Conservation (phyloP, 1,139 yeast genomes). For the Nakaseomyces kungkrabaensis region DNA sequence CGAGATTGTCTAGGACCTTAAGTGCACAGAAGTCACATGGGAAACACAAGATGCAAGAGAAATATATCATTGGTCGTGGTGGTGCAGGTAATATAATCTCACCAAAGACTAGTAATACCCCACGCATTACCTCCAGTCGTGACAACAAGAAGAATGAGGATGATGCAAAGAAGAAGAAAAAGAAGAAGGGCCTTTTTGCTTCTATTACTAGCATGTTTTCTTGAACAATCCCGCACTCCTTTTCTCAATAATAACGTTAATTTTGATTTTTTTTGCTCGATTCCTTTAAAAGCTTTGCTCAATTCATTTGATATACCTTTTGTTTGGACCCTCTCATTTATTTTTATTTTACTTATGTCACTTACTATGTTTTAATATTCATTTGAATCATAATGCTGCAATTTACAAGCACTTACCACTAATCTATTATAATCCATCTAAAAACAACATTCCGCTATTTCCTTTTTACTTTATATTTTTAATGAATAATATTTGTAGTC, state of each 20-base stretch:
- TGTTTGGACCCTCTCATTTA: not conserved
- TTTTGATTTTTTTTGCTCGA: not conserved
- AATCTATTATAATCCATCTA: no score
- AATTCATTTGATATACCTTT: not conserved
- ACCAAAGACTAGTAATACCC: constrained; percentile 25
- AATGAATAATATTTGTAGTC: not conserved
- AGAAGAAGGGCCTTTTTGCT: constrained; percentile 15
- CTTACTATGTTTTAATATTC: not conserved
- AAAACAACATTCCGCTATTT: no score
- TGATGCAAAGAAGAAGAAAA: constrained; percentile 6
- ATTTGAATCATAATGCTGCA: not conserved
- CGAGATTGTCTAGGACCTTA: not conserved
- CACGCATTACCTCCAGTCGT: not conserved
- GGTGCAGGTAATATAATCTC: constrained; percentile 36
- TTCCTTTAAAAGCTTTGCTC: no score
- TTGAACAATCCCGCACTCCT: not conserved
- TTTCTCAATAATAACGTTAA: no score
- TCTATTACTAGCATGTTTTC: constrained; percentile 8
- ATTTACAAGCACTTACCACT: no score
- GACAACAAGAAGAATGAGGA: constrained; percentile 10
- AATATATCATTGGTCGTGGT: constrained; percentile 27
- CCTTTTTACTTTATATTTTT: not conserved
- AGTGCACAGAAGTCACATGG: constrained; percentile 7
- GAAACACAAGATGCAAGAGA: constrained; percentile 28
- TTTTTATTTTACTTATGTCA: not conserved